phyloP scores from a whole-genome alignment of 2,329 filamentous ascomycete species.

The Arthroderma sp. region DNA sequence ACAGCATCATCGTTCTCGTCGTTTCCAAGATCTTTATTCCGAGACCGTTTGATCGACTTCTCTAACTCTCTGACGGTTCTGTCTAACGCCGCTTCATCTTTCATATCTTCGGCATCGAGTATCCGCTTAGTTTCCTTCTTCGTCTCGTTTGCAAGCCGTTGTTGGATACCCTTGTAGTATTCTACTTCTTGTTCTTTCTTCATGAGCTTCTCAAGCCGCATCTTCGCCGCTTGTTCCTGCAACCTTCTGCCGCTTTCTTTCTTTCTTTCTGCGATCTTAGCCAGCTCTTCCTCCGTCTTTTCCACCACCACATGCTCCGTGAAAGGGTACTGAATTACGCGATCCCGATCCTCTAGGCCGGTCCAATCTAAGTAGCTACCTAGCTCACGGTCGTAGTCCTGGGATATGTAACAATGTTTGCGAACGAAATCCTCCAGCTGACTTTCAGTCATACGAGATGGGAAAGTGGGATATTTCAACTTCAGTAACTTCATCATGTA shows the following conservation, averaged over 20 bases:
- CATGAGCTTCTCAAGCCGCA: conserved; percentile 88
- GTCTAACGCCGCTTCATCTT: conserved; percentile 77
- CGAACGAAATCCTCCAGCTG: conserved; percentile 80
- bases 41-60: conserved; percentile 72
- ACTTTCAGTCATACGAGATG: conserved; percentile 68
- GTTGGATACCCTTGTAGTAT: conserved; percentile 77
- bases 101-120: conserved; percentile 80
- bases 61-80: conserved; percentile 79
- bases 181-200: conserved; percentile 92
- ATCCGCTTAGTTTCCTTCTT: conserved; percentile 86
- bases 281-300: conserved; percentile 90
- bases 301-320: conserved; percentile 81
- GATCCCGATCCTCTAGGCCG: conserved; percentile 76
- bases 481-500: conserved; percentile 81
- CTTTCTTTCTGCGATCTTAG: conserved; percentile 78
- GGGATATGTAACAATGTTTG: conserved; percentile 80
- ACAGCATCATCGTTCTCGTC: conserved; percentile 67
- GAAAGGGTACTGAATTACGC: conserved; percentile 83
- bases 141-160: conserved; percentile 56
- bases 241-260: conserved; percentile 84
- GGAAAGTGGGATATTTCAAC: conserved; percentile 83
- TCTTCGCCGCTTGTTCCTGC: conserved; percentile 93
- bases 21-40: conserved; percentile 86
- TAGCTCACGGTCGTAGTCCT: conserved; percentile 69
- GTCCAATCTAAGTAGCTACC: conserved; percentile 74